Base-by-base conservation (phyloP, 208 protist species). In the Crithidia sp. region DNA sequence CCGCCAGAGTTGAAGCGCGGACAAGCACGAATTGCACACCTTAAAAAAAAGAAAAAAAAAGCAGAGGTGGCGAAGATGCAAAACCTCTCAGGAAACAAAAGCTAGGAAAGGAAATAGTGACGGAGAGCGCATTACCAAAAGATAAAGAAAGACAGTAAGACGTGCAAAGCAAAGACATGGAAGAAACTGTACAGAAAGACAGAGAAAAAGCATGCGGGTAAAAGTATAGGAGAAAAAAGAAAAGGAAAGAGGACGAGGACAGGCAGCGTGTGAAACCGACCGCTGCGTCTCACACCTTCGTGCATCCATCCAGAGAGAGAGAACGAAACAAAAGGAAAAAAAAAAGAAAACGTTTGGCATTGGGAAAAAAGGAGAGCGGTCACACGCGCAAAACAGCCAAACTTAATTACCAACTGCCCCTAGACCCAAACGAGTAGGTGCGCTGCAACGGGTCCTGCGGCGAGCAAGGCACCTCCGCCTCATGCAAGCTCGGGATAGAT, bases 11-110 rank as follows among this genome's bases (percentile, higher is more conserved):
- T 28, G 28, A 28, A 28, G 28, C 28, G 28, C 28, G 28, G 28
- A 28, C 28, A 28, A 28, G 28, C 28, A 28, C 28, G 28, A 28
- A 28, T 28, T 28, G 28, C 28, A 28, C 28, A 28, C 28, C 28
- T 28, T 2, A 45, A 63, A 70, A 36, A 63, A 45, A 58, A 77
- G 57, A 14, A 78, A 45, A 72, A 17, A 47, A 73, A 68, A 13
- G 72, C 14, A 40, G 16, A 55, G 17, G 16, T 7, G 54, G 54
- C 49, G 39, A 43, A 65, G 39, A 44, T 65, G 41, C 54, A 14
- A 50, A 14, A 65, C 19, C 16, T 41, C n/a, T 40, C 37, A 49
- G 36, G 14, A 71, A 61, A 53, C 36, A 55, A 61, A 61, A 62
- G 13, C 39, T n/a, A 5, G 7, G 43, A n/a, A 43, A 45, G 45